Base-by-base conservation (phyloP, 1,284 basidiomycete species). In the Meripilus lineatus region DNA sequence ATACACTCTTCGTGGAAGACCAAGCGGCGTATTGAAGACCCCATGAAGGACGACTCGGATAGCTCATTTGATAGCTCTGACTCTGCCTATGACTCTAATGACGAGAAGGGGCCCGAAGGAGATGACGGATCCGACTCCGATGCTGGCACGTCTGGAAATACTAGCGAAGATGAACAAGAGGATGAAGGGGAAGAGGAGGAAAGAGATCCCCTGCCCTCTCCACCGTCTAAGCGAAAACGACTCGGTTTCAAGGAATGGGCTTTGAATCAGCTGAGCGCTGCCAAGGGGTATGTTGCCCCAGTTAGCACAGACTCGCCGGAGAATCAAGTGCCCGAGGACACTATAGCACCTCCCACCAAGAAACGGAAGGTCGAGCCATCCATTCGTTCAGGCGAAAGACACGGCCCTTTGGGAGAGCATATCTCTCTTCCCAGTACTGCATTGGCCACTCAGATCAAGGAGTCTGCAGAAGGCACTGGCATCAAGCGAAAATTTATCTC, bases 161-260 rank as follows among this genome's bases (percentile, higher is more conserved):
- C 48, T 26, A 58, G 59, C 25, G 61, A 62, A 25, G 62, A 62
- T 11, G 54, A 48, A 26, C 45, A 47, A 40, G 56, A 54, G 7
- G 48, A 30, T 10, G 56, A 54, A 32, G 54, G 40, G 11, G 51
- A 45, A 17, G 45, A 48, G 7, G 46, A 44, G 26, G n/a, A n/a
- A n/a, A n/a, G n/a, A n/a, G n/a, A n/a, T n/a, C n/a, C n/a, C n/a
- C 40, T 34, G 14, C 45, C 10, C 28, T 42, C 18, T 26, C 47
- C 60, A 14, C 50, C 52, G 30, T n/a, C n/a, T n/a, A 75, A 68
- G 51, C 57, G 65, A 53, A 77, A 75, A 47, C 64, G 64, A 14
- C 55, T 71, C 3, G 76, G 75, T 5, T 94, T 93, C 75, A 93
- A 93, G 59, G 72, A 79, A 34, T 94, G 92, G 91, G 92, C 91